Base-by-base conservation (phyloP, 2,329 filamentous ascomycete species). In the Lasiodiplodia citricola region DNA sequence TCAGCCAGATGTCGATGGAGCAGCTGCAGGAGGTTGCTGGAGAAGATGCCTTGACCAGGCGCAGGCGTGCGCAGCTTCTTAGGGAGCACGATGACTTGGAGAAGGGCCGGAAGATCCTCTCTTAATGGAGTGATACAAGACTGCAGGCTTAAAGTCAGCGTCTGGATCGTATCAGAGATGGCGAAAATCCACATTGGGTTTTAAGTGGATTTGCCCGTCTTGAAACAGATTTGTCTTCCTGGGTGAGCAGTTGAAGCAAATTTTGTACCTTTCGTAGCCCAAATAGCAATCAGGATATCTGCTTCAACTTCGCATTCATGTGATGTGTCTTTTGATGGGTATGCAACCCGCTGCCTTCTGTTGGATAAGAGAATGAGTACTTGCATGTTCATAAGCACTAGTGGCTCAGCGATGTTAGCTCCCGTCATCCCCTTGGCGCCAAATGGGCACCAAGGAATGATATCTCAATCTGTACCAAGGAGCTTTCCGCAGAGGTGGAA, bases 21-120 rank as follows among this genome's bases (percentile, higher is more conserved):
- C 78, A 89, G 73, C 79, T 92, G 0, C 81, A 84, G 16, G 75
- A 79, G 16, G 86, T 92, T 70, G 88, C 88, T 0, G 87, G 86
- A 0, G 89, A 92, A 73, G 85, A 88, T 25, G 74, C 75, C 0
- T 73, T 73, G 0, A 77, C 81, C 0, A 80, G 79, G 55, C 76
- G 79, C 7, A 79, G 78, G 41, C 81, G 88, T 3, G 74, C 76
- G 37, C 78, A 79, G 41, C 72, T 91, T 16, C 74, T 71, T 0
- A 80, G 77, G 2, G 82, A 88, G 66, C 81, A 87, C 1, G 72
- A 79, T 35, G 83, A 81, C 10, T 74, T 88, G 16, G 78, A 82
- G 67, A 74, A 72, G n/a, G 80, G 79, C 2, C 73, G 75, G 38
- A 77, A 75, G 47, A 76, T 80, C 44, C 70, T 79, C 6, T 55